Evolutionary conservation across 2,329 filamentous ascomycete species (phyloP), one percentile per base, ranked within the genome.

Genomic region (Alternaria infectoria): DNA sequence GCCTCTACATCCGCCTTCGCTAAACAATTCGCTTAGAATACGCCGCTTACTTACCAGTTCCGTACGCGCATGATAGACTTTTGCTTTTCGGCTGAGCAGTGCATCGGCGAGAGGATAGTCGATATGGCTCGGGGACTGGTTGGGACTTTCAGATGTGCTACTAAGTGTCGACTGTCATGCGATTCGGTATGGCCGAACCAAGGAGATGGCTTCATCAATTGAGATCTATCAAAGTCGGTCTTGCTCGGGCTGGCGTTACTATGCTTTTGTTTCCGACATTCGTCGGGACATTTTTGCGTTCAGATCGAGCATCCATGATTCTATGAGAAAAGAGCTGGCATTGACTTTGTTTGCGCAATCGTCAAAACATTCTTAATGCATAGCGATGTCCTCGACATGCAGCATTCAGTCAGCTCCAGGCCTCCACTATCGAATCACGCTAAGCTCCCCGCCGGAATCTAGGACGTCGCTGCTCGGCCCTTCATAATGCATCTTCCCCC

Each of bases 401-500:
- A 70, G 58, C 66, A 70, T 44, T 56, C 54, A 54, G 49, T 59
- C 57, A 64, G 58, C 51, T 47, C 28, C 50, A 59, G 61, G 57
- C 57, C 58, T 59, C 26, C 45, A 54, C 57, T 63, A 50, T 57
- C 58, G 59, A 52, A 46, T 61, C 57, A 71, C 66, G 68, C 70
- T 70, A 72, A 69, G 54, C 23, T 54, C 50, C 59, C 54, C 61
- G 47, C 61, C 26, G 62, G 46, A 58, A 59, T 64, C 59, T 63
- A 54, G 46, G 61, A 52, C 66, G 61, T 43, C 47, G 36, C 45
- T 58, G 44, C 56, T 44, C 49, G 50, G n/a, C 56, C 65, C 45
- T 68, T 74, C 68, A 77, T 71, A 71, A 80, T 80, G 78, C 78
- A 79, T 57, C 69, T 79, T 15, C 75, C 77, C 55, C 77, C 79